phyloP scores from a whole-genome alignment of 306 rosid species.

The Psophocarpus tetragonolobus region DNA sequence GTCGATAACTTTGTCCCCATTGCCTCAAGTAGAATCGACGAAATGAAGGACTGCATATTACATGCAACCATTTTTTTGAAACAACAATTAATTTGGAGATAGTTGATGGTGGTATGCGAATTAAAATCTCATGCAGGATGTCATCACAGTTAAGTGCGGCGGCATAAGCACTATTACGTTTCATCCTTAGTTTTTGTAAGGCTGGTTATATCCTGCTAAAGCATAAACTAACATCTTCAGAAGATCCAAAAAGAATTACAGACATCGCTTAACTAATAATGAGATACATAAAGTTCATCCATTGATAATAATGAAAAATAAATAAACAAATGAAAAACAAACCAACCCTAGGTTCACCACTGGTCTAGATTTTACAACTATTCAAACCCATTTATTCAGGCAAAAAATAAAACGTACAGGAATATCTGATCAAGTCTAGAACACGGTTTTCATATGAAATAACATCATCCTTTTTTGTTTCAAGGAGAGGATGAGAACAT shows the following conservation, averaged over 20 bases:
- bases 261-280: not conserved
- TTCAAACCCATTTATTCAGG: not conserved
- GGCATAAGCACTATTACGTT: slow-evolving; percentile 30
- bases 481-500: too few relatives aligned
- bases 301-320: not conserved
- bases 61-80: slow-evolving; percentile 69
- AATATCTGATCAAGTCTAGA: not conserved
- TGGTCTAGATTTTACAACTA: slow-evolving; percentile 18
- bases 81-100: slow-evolving; percentile 47
- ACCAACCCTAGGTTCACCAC: not conserved
- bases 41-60: slow-evolving; percentile 60
- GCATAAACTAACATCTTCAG: slow-evolving; percentile 28
- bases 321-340: not conserved
- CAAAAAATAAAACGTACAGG: not conserved
- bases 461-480: not conserved
- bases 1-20: slow-evolving; percentile 60
- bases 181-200: slow-evolving; percentile 33
- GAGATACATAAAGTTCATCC: slow-evolving; percentile 1
- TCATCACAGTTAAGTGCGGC: slow-evolving; percentile 66
- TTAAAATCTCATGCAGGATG: slow-evolving; percentile 63
- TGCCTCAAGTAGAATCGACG: slow-evolving; percentile 41
- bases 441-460: not conserved
- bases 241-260: slow-evolving; percentile 16
- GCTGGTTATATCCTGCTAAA: slow-evolving; percentile 39
- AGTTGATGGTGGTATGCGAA: slow-evolving; percentile 62